These are phyloP conservation scores for Russula emetica DNA, from an alignment of 768 basidiomycete species.

Conservation along the genomic window DNA sequence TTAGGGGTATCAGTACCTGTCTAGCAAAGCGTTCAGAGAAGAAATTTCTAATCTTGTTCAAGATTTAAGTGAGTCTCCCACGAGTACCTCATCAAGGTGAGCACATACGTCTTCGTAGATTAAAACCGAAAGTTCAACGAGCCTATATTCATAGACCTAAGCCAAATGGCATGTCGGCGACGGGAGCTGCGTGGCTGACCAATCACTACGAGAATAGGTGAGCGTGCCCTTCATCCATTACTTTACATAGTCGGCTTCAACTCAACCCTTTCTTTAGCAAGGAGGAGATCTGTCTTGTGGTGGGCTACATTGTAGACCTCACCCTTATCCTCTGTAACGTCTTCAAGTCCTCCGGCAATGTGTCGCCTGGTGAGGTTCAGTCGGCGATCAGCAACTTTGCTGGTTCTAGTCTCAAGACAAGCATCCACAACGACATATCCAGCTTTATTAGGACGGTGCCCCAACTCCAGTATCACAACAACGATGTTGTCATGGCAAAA, in stretches of 20 bases:
- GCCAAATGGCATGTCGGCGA: background rate
- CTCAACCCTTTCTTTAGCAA: background rate
- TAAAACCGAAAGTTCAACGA: background rate
- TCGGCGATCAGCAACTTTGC: background rate
- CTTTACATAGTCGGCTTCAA: background rate
- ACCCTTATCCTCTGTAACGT: background rate
- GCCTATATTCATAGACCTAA: background rate
- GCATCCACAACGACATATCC: background rate
- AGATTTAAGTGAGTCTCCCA: background rate
- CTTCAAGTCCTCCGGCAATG: background rate
- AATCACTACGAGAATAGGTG: background rate
- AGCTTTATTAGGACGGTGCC: background rate
- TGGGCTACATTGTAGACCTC: conserved; percentile 8
- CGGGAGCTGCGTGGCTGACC: background rate
- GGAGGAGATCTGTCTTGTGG: background rate
- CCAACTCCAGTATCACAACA: background rate
- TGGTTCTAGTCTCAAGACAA: background rate
- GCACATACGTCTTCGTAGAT: background rate
- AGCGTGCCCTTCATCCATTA: background rate
- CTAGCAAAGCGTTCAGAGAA: background rate
- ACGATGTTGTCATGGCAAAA: background rate
- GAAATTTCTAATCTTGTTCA: background rate
- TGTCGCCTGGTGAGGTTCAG: background rate
- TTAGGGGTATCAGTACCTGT: conserved; percentile 2
- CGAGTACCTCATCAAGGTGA: background rate